Conservation (phyloP, 352 stramenopile species). For the Pythium vanterpoolii region DNA sequence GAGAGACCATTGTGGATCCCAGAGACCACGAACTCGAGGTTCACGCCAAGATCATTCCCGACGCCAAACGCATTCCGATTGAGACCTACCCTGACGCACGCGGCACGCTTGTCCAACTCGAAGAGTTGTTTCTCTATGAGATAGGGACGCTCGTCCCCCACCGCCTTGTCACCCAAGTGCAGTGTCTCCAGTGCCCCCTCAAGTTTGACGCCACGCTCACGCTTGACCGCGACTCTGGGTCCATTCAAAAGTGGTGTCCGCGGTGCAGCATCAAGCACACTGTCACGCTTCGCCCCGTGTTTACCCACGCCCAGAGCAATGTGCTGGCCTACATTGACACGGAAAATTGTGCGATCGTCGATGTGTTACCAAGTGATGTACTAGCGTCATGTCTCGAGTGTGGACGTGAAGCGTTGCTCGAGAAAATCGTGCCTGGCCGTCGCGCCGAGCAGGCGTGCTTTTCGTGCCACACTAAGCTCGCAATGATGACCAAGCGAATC, state of each 20-base stretch:
- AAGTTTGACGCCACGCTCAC: slow-evolving; percentile 60
- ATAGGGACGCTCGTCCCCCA: slow-evolving; percentile 74
- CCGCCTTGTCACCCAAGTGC: slow-evolving; percentile 55
- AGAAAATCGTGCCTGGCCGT: slow-evolving; percentile 41
- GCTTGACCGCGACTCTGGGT: slow-evolving; percentile 29
- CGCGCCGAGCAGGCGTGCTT: slow-evolving; percentile 69
- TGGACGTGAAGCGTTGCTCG: slow-evolving; percentile 57
- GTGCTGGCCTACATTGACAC: slow-evolving; percentile 68
- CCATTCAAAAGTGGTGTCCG: slow-evolving; percentile 76
- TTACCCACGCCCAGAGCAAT: slow-evolving; percentile 64
- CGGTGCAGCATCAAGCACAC: slow-evolving; percentile 73
- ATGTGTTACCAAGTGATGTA: slow-evolving; percentile 68
- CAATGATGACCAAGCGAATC: slow-evolving; percentile 59
- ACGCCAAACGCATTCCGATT: slow-evolving; percentile 40
- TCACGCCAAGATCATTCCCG: slow-evolving; percentile 52
- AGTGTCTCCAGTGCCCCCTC: slow-evolving; percentile 71
- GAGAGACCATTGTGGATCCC: slow-evolving; percentile 9
- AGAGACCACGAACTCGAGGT: slow-evolving; percentile 18
- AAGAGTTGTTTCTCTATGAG: slow-evolving; percentile 74
- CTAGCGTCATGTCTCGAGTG: slow-evolving; percentile 72
- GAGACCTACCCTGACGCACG: slow-evolving; percentile 49
- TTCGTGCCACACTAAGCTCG: slow-evolving; percentile 76
- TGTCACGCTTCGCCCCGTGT: slow-evolving; percentile 57
- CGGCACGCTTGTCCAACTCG: slow-evolving; percentile 53
- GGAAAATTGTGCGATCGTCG: slow-evolving; percentile 66